A percentile compares a stretch with the other conserved stretches of the same genome.
phyloP scores from a whole-genome alignment of 2,329 filamentous ascomycete genomes.

The Endocalyx cinctus region DNA sequence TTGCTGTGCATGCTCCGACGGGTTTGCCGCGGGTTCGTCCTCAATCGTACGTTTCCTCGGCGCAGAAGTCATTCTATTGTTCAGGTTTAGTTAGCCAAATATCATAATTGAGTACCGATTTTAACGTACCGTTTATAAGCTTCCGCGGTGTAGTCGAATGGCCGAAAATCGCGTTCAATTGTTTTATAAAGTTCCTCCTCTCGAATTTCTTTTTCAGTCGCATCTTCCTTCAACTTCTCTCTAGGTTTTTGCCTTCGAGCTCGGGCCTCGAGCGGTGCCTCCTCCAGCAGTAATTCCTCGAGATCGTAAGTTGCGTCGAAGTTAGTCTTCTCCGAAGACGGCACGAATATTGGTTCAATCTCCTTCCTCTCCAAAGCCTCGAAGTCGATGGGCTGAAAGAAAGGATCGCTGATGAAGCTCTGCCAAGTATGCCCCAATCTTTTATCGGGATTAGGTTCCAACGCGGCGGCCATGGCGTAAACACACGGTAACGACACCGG shows the following conservation, averaged over 20 bases:
- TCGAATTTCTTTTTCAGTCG: conserved; percentile 88
- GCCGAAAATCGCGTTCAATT: conserved; percentile 90
- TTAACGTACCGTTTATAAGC: conserved; percentile 69
- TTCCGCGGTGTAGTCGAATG: conserved; percentile 89
- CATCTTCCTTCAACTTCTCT: conserved; percentile 87
- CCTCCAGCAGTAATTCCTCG: conserved; percentile 88
- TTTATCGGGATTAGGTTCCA: conserved; percentile 74
- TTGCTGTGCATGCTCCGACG: no score
- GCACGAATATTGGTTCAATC: conserved; percentile 85
- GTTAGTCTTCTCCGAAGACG: conserved; percentile 96
- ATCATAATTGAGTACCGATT: no score
- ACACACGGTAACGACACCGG: conserved; percentile 84
- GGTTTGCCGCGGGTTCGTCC: no score
- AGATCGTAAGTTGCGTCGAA: conserved; percentile 98
- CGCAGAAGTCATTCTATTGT: no score
- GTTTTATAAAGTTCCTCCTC: conserved; percentile 91
- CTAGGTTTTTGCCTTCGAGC: conserved; percentile 90
- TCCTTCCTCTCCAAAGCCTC: conserved; percentile 78
- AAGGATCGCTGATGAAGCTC: conserved; percentile 80
- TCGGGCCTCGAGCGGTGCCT: conserved; percentile 88
- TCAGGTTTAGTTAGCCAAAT: conserved; percentile 1
- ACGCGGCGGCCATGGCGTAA: conserved; percentile 77
- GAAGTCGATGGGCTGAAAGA: conserved; percentile 86
- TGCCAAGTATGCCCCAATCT: conserved; percentile 85
- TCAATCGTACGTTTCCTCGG: no score